A percentile compares a stretch with the other conserved stretches of the same genome.
These are phyloP conservation scores for Aegle marmelos DNA, from an alignment of 345 rosid species.

Conservation along the genomic window DNA sequence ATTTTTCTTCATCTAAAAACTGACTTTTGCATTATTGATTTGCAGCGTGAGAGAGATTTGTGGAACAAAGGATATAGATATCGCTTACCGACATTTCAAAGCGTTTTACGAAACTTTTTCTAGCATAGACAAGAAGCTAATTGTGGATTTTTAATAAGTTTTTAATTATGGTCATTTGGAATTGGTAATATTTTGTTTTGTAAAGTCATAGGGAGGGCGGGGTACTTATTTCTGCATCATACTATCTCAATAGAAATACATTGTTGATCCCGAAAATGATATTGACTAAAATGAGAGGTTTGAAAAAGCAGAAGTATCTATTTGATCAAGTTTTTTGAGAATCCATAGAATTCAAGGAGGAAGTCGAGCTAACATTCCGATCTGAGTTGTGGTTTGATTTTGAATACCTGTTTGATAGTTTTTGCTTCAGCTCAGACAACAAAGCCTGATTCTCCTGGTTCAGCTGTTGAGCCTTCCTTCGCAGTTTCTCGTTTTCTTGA, in stretches of 20 bases:
- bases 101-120: slow-evolving; percentile 77
- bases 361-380: slow-evolving; percentile 12
- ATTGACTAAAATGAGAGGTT: background rate
- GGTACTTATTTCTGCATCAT: background rate
- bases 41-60: slow-evolving; percentile 86
- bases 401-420: slow-evolving; percentile 22
- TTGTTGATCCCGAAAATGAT: background rate
- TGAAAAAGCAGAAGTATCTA: background rate
- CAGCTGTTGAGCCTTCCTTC: slow-evolving; percentile 48
- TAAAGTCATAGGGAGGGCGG: background rate
- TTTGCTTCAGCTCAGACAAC: slow-evolving; percentile 34
- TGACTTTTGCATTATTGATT: slow-evolving; percentile 6
- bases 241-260: slow-evolving; percentile 5
- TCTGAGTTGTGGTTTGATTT: slow-evolving; percentile 8
- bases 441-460: slow-evolving; percentile 47
- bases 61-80: slow-evolving; percentile 79
- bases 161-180: background rate
- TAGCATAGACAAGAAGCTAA: slow-evolving; percentile 60
- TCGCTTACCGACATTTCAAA: slow-evolving; percentile 87
- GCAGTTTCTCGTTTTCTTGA: slow-evolving; percentile 45
- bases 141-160: slow-evolving; percentile 39
- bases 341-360: slow-evolving; percentile 6
- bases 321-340: slow-evolving; percentile 14
- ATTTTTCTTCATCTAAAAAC: slow-evolving; percentile 14
- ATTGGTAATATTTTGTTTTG: background rate